Percentiles rank a stretch among this genome's conserved stretches.
Conservation (phyloP, 2,329 filamentous ascomycete genomes). For the Juglanconis sp. region DNA sequence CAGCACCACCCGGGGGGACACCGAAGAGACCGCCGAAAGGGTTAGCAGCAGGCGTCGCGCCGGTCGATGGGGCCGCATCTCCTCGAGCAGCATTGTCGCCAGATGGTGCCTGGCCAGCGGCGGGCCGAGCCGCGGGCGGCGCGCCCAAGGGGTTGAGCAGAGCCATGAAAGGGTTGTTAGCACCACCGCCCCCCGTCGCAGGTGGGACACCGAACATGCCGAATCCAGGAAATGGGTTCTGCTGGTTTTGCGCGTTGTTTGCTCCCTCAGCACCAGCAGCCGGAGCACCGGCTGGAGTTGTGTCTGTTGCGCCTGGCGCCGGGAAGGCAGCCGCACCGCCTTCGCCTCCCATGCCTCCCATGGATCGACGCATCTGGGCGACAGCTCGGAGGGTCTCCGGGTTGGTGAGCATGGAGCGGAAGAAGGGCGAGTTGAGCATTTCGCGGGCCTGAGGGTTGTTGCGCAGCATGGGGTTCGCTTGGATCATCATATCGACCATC, state of each 20-base stretch:
- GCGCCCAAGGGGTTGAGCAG: slow-evolving; percentile 41
- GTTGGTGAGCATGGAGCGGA: slow-evolving; percentile 90
- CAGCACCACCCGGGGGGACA: slow-evolving; percentile 32
- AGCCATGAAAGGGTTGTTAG: slow-evolving; percentile 34
- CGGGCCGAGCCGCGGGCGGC: slow-evolving; percentile 27
- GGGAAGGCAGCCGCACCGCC: slow-evolving; percentile 65
- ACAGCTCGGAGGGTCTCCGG: slow-evolving; percentile 80
- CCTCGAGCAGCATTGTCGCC: slow-evolving; percentile 16
- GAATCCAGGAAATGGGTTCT: slow-evolving; percentile 39
- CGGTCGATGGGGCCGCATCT: slow-evolving; percentile 24
- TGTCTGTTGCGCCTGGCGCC: slow-evolving; percentile 88
- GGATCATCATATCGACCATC: slow-evolving; percentile 91
- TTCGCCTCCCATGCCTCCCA: slow-evolving; percentile 58
- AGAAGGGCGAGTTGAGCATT: slow-evolving; percentile 82
- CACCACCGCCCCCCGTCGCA: slow-evolving; percentile 23
- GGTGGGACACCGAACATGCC: slow-evolving; percentile 28
- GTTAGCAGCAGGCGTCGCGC: slow-evolving; percentile 43
- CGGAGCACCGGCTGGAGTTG: slow-evolving; percentile 57
- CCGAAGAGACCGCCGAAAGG: slow-evolving; percentile 68
- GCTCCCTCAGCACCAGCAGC: slow-evolving; percentile 27
- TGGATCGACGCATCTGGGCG: slow-evolving; percentile 75
- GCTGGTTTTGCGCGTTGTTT: slow-evolving; percentile 30
- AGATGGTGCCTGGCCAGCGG: slow-evolving; percentile 24
- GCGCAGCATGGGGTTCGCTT: slow-evolving; percentile 80
- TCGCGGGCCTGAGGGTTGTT: slow-evolving; percentile 74